Base-by-base conservation (phyloP, 768 basidiomycete species). In the Termitomyces sp. region DNA sequence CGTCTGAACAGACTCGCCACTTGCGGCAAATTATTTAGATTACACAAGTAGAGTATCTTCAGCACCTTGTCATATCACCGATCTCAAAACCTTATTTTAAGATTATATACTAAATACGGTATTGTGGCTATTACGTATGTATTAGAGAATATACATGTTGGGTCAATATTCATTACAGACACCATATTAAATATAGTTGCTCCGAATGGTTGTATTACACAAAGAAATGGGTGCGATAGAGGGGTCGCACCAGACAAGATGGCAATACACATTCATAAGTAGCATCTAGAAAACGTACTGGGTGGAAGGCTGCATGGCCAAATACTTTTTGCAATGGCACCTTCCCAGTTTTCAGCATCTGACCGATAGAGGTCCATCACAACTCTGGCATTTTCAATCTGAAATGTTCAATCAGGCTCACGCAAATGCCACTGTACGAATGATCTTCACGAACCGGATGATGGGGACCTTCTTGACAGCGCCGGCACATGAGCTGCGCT, bases 281-380 rank as follows among this genome's bases (percentile, higher is more conserved):
- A 92, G 68, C 89, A 92, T 62, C 89, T 82, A 54, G 90, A 90
- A 71, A 88, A 92, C 9, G 85, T 84, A 69, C 83, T 85, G 0
- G 90, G 90, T 35, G 90, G 89, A 50, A 92, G 80, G 54, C 77
- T 76, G 58, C 82, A 86, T 1, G 90, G 90, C 90, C 90, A 92
- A 59, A 84, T 82, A 10, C 81, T 83, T 32, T 72, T 73, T 14
- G 76, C 68, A 45, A 92, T 75, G 22, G 81, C 75, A 10, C 61
- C 66, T 65, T 92, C 90, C 90, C 90, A 92, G 56, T 85, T 82
- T 4, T 72, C 68, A 4, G 80, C 75, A 58, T 83, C 79, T 14
- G 88, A 80, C 32, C 82, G 72, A 64, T 81, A 83, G 22, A 83
- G 69, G 61, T 83, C 82, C 66, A 82, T 66, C 13, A 78, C 74